Conservation (phyloP, 2,329 filamentous ascomycete genomes). For the Botrytis galanthina region DNA sequence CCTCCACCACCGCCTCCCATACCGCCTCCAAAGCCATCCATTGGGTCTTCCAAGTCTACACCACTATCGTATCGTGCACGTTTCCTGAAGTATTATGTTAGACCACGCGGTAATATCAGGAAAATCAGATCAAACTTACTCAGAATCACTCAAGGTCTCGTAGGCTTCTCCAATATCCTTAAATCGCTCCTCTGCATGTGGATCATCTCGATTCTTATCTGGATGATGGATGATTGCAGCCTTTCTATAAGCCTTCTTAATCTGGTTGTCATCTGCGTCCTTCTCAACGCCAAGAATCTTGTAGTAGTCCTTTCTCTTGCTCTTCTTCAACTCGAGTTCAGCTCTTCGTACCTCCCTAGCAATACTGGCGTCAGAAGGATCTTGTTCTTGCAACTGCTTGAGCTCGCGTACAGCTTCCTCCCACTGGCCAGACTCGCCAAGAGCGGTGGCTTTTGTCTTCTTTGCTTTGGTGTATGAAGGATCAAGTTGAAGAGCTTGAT, state of each 20-base stretch:
- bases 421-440: conserved; percentile 84
- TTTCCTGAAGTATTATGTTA: conserved; percentile 59
- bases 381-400: conserved; percentile 80
- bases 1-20: conserved; percentile 50
- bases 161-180: conserved; percentile 98
- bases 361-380: conserved; percentile 77
- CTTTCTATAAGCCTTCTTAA: conserved; percentile 97
- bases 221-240: conserved; percentile 92
- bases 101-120: conserved; percentile 24
- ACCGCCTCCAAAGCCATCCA: conserved; percentile 67
- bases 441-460: conserved; percentile 89
- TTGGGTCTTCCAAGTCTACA: conserved; percentile 83
- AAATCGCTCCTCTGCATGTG: conserved; percentile 83
- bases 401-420: conserved; percentile 86
- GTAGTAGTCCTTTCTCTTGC: conserved; percentile 96
- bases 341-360: conserved; percentile 83
- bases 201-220: conserved; percentile 92
- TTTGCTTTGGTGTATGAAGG: conserved; percentile 84
- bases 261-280: conserved; percentile 76
- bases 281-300: conserved; percentile 91
- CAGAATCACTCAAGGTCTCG: conserved; percentile 88
- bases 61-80: conserved; percentile 88
- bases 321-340: conserved; percentile 96
- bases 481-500: conserved; percentile 78
- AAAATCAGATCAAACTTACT: conserved; percentile 58